Evolutionary conservation across 2,329 filamentous ascomycete species (phyloP).

Genomic region (Lachnellula occidentalis): DNA sequence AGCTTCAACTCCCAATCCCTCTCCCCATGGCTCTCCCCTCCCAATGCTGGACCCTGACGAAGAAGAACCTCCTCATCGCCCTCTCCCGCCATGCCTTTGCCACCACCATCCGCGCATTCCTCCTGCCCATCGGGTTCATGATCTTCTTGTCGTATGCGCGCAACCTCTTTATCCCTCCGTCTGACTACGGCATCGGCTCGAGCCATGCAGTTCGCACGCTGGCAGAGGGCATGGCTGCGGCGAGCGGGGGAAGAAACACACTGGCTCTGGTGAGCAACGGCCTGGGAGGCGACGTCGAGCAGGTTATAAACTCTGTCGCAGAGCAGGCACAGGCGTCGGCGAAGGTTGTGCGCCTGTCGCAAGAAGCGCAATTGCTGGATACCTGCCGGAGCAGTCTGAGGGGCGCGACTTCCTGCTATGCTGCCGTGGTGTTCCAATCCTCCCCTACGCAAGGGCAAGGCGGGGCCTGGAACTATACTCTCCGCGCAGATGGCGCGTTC

Average conservation of each 20-base stretch:
- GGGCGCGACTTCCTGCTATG: constrained; percentile 67
- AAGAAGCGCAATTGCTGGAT: constrained; percentile 52
- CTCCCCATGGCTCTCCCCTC: constrained; percentile 45
- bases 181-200: constrained; percentile 66
- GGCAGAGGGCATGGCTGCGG: constrained; percentile 53
- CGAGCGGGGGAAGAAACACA: constrained; percentile 56
- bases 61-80: constrained; percentile 57
- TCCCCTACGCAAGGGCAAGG: constrained; percentile 66
- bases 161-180: constrained; percentile 77
- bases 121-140: constrained; percentile 54
- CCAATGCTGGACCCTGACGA: constrained; percentile 56
- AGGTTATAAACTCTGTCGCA: constrained; percentile 60
- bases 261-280: constrained; percentile 78
- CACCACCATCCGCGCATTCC: constrained; percentile 50
- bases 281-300: constrained; percentile 64
- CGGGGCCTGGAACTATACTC: constrained; percentile 78
- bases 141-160: constrained; percentile 65
- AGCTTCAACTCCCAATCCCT: too few relatives aligned
- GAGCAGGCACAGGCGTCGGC: constrained; percentile 56
- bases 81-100: constrained; percentile 47
- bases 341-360: constrained; percentile 49
- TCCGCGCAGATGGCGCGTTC: constrained; percentile 69
- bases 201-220: constrained; percentile 58
- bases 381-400: constrained; percentile 59
- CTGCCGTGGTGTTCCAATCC: constrained; percentile 67